Evolutionary conservation across 805 yeast genomes (phyloP), one percentile per base, ranked within the genome.

Genomic region (Soucietia sequanensis): DNA sequence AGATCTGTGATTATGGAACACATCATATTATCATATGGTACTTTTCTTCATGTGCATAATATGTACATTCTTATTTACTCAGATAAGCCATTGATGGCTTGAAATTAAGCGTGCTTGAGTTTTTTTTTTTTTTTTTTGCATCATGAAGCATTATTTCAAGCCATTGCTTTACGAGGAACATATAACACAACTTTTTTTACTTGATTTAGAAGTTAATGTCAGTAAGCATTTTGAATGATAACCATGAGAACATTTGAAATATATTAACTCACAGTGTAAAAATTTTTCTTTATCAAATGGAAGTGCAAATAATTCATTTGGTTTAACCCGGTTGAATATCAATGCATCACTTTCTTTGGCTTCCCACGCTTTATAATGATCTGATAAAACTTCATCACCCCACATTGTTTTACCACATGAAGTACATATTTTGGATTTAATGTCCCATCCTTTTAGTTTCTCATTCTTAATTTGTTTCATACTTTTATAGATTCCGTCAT

Each of bases 381-480:
- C 66, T 2, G 76, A 62, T 16, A 70, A 62, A 2, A 84, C 52
- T 2, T 78, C 76, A 2, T 75, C 55, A 0, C 96, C 96, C 80
- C 89, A 81, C 22, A 89, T 61, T 14, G 64, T 63, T 42, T 78
- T 79, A 1, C 87, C 90, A 57, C 97, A 90, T 0, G 82, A 75
- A 23, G 83, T 83, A 56, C 97, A 90, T 31, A 71, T 76, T 18
- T 60, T 62, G 1, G 69, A 44, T n/a, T 39, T 52, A 3, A 66
- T 48, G 6, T 45, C 30, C 88, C 95, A 83, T 0, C 96, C 97
- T 23, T 62, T 56, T 0, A 66, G 44, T 15, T 73, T 63, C 22
- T 67, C 62, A 2, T 47, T 41, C 9, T 72, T 64, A 8, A 82
- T 60, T 2, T 48, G 43, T 9, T 64, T 51, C 52, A 81, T 58